Conservation (phyloP, 2,329 filamentous ascomycete species). For the Beauveria sp. region DNA sequence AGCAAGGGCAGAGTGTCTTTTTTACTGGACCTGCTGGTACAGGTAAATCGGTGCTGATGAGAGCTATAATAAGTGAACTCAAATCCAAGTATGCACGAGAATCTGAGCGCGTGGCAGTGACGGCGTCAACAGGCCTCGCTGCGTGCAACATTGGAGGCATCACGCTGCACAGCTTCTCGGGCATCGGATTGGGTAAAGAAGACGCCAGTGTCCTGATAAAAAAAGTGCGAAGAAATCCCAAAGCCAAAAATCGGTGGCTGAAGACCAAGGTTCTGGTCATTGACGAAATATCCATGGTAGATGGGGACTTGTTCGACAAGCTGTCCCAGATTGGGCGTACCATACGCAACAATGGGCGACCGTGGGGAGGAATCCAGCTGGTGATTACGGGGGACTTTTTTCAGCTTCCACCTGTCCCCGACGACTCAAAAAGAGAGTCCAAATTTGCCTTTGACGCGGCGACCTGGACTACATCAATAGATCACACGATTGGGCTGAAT, state of each 20-base stretch:
- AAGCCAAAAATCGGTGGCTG: slow-evolving; percentile 83
- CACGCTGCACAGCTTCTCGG: slow-evolving; percentile 91
- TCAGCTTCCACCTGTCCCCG: slow-evolving; percentile 88
- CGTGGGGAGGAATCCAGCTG: slow-evolving; percentile 93
- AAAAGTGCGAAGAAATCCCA: slow-evolving; percentile 86
- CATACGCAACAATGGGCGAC: slow-evolving; percentile 81
- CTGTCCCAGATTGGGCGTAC: slow-evolving; percentile 78
- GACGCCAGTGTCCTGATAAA: slow-evolving; percentile 70
- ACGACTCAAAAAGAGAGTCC: slow-evolving; percentile 56
- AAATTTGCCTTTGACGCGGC: slow-evolving; percentile 91
- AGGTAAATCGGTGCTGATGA: slow-evolving; percentile 92
- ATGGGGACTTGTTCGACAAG: slow-evolving; percentile 95
- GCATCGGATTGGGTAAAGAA: slow-evolving; percentile 93
- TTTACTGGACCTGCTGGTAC: slow-evolving; percentile 96
- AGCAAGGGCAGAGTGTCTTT: slow-evolving; percentile 87
- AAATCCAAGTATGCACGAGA: slow-evolving; percentile 69
- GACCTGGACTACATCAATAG: slow-evolving; percentile 87
- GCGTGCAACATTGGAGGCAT: slow-evolving; percentile 96
- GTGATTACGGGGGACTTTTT: slow-evolving; percentile 95
- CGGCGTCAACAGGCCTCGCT: slow-evolving; percentile 89
- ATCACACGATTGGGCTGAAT: slow-evolving; percentile 91
- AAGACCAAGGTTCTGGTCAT: slow-evolving; percentile 81
- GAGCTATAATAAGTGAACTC: slow-evolving; percentile 77
- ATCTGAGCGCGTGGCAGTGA: slow-evolving; percentile 81
- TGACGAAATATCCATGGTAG: slow-evolving; percentile 98